Conservation (phyloP, 768 basidiomycete genomes). For the Kwoniella sp. region DNA sequence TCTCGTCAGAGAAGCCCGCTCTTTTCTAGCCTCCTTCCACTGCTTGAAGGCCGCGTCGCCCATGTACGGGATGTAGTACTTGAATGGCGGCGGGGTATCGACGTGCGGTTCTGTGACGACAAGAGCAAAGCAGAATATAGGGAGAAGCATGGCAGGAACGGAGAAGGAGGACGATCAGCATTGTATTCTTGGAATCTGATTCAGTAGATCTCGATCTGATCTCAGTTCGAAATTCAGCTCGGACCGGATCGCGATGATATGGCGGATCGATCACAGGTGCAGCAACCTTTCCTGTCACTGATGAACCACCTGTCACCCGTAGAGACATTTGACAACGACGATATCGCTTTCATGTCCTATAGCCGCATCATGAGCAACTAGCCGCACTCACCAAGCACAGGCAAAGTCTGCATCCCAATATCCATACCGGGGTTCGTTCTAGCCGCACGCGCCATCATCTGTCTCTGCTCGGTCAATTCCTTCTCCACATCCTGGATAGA, state of each 20-base stretch:
- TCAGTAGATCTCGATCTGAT: no score
- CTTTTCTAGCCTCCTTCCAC: constrained; percentile 11
- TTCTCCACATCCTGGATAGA: constrained; percentile 27
- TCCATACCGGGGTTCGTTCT: constrained; percentile 27
- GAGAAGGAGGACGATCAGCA: neutral
- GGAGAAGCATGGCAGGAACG: neutral
- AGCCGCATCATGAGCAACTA: no score
- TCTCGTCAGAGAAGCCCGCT: constrained; percentile 10
- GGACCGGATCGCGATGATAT: no score
- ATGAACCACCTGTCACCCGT: no score
- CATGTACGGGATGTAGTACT: neutral
- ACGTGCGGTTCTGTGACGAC: constrained; percentile 13
- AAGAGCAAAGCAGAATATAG: neutral
- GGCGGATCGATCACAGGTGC: no score
- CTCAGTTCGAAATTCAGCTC: no score
- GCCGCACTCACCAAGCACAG: constrained; percentile 23
- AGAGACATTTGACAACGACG: no score
- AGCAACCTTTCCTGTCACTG: no score
- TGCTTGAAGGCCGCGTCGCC: constrained; percentile 15
- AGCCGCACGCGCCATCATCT: constrained; percentile 18
- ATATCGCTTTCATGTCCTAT: no score
- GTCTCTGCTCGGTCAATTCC: constrained; percentile 22
- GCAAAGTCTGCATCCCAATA: constrained; percentile 12
- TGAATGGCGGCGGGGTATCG: constrained; percentile 16
- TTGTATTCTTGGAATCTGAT: no score